These are phyloP conservation scores for Amoeboradix gromovi DNA, from an alignment of 371 early-diverging fungal genomes.

Conservation along the genomic window DNA sequence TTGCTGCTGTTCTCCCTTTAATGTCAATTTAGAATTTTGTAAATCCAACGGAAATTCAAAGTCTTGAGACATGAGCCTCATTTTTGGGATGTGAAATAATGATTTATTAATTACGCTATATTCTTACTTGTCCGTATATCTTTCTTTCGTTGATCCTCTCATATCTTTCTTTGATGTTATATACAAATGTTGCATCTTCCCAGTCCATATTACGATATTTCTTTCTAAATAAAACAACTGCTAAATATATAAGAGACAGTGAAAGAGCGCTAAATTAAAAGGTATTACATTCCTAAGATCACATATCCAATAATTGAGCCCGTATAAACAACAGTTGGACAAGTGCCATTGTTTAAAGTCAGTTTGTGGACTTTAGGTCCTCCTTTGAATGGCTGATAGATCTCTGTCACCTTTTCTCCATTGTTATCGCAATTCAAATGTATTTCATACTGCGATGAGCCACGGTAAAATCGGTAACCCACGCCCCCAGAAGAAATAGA, in stretches of 20 bases:
- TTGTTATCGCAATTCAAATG: not conserved
- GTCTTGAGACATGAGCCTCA: no score
- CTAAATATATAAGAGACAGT: not conserved
- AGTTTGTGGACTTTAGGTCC: not conserved
- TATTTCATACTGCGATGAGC: not conserved
- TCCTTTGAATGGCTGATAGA: not conserved
- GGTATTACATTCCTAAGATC: not conserved
- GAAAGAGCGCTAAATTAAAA: not conserved
- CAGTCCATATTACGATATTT: not conserved
- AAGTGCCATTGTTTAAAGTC: not conserved
- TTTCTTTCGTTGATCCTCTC: not conserved
- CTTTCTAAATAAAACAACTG: not conserved
- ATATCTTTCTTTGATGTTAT: not conserved
- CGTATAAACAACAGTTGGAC: not conserved
- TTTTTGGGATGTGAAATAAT: not conserved
- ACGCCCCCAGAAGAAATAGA: not conserved
- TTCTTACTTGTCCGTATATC: not conserved
- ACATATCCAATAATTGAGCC: not conserved
- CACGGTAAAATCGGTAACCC: not conserved
- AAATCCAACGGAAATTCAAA: not conserved
- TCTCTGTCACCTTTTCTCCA: not conserved
- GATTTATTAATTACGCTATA: not conserved
- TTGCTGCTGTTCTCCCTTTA: not conserved
- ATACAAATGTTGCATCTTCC: not conserved
- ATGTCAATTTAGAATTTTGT: not conserved